Evolutionary conservation across 345 rosid genomes (phyloP).

Genomic region (Capsella bursapastoris): DNA sequence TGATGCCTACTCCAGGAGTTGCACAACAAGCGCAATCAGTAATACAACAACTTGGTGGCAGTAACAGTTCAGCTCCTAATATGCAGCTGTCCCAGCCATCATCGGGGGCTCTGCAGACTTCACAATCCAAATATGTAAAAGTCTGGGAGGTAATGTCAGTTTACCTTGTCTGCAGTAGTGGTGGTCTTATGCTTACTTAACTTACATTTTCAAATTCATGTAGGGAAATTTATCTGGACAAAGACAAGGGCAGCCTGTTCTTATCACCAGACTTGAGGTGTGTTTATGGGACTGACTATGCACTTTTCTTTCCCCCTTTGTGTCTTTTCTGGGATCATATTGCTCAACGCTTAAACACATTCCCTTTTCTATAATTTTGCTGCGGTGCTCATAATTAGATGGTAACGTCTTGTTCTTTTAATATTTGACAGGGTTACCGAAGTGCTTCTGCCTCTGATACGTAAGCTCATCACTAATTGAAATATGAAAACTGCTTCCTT

Average conservation of each 20-base stretch:
- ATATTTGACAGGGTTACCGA: slow-evolving; percentile 82
- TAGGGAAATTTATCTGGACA: slow-evolving; percentile 96
- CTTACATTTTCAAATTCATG: slow-evolving; percentile 34
- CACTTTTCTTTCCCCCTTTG: neutral
- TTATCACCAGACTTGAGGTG: slow-evolving; percentile 95
- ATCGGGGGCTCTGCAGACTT: slow-evolving; percentile 65
- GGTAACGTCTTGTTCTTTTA: slow-evolving; percentile 31
- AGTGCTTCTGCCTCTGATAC: slow-evolving; percentile 86
- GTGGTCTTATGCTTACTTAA: slow-evolving; percentile 16
- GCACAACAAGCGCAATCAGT: slow-evolving; percentile 72
- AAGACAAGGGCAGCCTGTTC: slow-evolving; percentile 97
- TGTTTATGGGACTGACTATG: slow-evolving; percentile 30
- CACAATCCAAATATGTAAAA: slow-evolving; percentile 86
- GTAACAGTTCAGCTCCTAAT: slow-evolving; percentile 65
- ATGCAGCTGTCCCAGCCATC: slow-evolving; percentile 78
- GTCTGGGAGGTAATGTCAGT: slow-evolving; percentile 91
- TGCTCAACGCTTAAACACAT: slow-evolving; percentile 21
- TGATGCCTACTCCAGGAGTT: slow-evolving; percentile 96
- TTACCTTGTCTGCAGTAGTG: slow-evolving; percentile 6
- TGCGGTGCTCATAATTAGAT: slow-evolving; percentile 25
- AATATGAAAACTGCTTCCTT: slow-evolving; percentile 7
- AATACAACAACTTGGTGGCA: slow-evolving; percentile 67
- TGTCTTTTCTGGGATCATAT: slow-evolving; percentile 17
- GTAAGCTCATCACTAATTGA: slow-evolving; percentile 55
- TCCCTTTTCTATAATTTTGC: slow-evolving; percentile 13